These are phyloP conservation scores for Citrus hindsii DNA, from an alignment of 345 rosid species.

Conservation along the genomic window DNA sequence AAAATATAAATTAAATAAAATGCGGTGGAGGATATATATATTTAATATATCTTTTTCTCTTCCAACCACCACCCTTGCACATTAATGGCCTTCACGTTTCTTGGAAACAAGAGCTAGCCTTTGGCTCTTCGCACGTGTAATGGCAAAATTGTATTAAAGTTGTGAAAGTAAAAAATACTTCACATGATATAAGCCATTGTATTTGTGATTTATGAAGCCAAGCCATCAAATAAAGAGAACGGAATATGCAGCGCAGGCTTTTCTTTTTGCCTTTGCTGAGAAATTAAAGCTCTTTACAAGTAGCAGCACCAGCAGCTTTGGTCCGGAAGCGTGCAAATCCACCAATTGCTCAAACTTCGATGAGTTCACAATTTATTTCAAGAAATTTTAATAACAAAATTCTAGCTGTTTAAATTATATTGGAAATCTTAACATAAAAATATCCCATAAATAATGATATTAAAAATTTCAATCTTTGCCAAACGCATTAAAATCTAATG, in stretches of 20 bases:
- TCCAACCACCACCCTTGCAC: not conserved
- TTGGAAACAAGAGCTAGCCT: not conserved
- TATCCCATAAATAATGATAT: not conserved
- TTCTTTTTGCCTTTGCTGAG: not conserved
- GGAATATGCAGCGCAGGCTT: constrained; percentile 3
- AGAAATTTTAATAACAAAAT: too few species aligned
- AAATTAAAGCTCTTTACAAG: not conserved
- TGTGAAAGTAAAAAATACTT: not conserved
- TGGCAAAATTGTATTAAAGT: not conserved
- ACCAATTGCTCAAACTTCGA: not conserved
- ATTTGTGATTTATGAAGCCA: not conserved
- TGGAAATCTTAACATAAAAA: too few species aligned
- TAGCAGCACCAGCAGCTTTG: not conserved
- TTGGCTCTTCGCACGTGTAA: not conserved
- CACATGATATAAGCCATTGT: not conserved
- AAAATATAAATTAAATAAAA: not conserved
- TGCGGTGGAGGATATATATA: too few species aligned
- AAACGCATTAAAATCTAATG: too few species aligned
- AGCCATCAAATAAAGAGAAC: not conserved
- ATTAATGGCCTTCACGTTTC: not conserved
- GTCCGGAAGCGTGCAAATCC: constrained; percentile 8
- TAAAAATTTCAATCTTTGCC: too few species aligned
- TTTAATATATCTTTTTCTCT: not conserved
- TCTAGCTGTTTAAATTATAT: too few species aligned
- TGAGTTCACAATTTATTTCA: not conserved